Evolutionary conservation across 352 stramenopile genomes (phyloP), one percentile per base, ranked within the genome.

Genomic region (Peronospora destructor): DNA sequence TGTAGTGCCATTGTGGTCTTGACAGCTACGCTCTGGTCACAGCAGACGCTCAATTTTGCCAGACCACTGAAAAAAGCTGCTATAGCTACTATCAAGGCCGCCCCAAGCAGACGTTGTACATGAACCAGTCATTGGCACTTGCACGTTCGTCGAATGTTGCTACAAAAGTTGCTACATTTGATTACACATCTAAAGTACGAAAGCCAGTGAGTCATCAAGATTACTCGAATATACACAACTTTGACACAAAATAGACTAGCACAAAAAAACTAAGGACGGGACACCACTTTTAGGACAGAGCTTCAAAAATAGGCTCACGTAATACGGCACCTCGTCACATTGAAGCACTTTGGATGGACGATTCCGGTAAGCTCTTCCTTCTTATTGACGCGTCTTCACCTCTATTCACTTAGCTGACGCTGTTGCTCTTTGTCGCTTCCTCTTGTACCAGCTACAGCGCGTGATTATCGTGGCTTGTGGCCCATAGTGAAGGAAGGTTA

Each of bases 1-100:
- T 84, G 94, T 39, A 95, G 96, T 51, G 95, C 94, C 48, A 89
- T 99, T 50, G 91, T 90, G 35, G 72, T 99, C 19, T 75, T 98
- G 58, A 91, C 90, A 2, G 92, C 84, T 45, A 94, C 86, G 33
- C 61, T 98, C 25, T 98, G 86, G 71, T 68, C 79, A 30, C 69
- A 94, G 56, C 91, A 97, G 73, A 81, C 86, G 14, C 73, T 97
- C 47, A 89, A 88, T 59, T 93, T 91, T 52, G 79, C 83, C 26
- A 82, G 83, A 38, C 68, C 79, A 0, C 51, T 75, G 26, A 68
- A 79, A 55, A 65, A 66, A 30, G 64, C 39, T 4, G 52, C 66
- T 8, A 71, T 78, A 56, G 34, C 49, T 21, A 64, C 55, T 9
- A 59, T 68, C 48, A 73, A 86, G 55, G 61, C 59, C 12, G 46